phyloP scores from a whole-genome alignment of 108 stramenopile genomes.

The Fistulifera pelliculosa region DNA sequence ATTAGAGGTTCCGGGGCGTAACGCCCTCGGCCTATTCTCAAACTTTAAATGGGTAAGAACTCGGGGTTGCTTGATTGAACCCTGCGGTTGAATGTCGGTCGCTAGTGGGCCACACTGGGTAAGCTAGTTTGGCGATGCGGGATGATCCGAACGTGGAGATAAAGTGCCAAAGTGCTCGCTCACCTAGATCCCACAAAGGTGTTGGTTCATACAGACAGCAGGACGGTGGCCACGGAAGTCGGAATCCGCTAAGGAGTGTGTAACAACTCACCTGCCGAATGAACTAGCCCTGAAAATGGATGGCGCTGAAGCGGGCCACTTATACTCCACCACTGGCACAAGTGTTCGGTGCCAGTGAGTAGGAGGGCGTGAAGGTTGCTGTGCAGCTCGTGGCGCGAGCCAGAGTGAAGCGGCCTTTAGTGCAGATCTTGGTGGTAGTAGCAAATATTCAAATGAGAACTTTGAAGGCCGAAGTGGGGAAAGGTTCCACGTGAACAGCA shows the following conservation, averaged over 20 bases:
- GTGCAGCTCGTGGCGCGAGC: conserved; percentile 84
- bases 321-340: conserved; percentile 74
- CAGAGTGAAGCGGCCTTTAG: conserved; percentile 87
- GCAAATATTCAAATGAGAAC: conserved; percentile 96
- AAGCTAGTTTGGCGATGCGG: conserved; percentile 97
- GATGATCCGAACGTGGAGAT: conserved; percentile 95
- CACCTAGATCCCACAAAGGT: conserved; percentile 97
- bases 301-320: conserved; percentile 92
- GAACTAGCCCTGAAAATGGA: conserved; percentile 94
- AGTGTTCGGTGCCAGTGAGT: conserved; percentile 66
- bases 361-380: conserved; percentile 83
- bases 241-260: conserved; percentile 88
- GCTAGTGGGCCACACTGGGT: conserved; percentile 95
- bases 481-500: conserved; percentile 88
- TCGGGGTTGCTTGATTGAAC: conserved; percentile 90
- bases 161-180: conserved; percentile 94
- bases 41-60: conserved; percentile 96
- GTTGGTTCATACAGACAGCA: conserved; percentile 97
- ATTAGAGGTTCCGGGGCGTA: conserved; percentile 92
- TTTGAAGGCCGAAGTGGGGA: conserved; percentile 86
- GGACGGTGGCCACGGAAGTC: conserved; percentile 98
- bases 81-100: conserved; percentile 85
- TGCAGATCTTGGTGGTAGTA: conserved; percentile 97
- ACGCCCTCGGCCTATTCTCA: conserved; percentile 93
- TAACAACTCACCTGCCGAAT: conserved; percentile 88